Conservation (phyloP, 2,329 filamentous ascomycete genomes). For the Trichoderma simmonsii region DNA sequence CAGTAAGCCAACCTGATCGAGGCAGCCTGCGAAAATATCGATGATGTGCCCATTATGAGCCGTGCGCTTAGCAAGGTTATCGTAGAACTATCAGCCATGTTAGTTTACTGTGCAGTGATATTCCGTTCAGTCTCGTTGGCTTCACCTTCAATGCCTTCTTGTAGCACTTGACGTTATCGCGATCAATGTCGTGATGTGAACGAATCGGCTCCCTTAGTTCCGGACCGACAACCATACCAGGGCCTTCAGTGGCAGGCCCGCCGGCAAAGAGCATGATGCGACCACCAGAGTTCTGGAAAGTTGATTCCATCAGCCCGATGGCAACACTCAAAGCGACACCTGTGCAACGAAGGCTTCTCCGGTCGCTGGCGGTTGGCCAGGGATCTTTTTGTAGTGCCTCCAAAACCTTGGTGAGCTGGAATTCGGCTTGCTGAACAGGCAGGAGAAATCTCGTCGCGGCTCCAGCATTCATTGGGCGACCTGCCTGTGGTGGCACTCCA, state of each 20-base stretch:
- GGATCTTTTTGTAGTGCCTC: conserved; percentile 96
- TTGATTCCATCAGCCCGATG: conserved; percentile 85
- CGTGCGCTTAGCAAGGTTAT: conserved; percentile 86
- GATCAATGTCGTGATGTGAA: conserved; percentile 97
- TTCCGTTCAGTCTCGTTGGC: not conserved
- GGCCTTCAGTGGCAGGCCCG: conserved; percentile 91
- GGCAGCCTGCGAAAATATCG: conserved; percentile 94
- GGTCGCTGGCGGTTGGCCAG: conserved; percentile 94
- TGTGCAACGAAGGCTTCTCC: conserved; percentile 85
- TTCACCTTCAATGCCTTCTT: conserved; percentile 94
- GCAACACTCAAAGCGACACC: conserved; percentile 96
- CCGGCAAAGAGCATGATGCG: conserved; percentile 97
- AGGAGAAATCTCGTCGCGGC: conserved; percentile 87
- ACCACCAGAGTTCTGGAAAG: conserved; percentile 91
- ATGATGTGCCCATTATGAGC: conserved; percentile 97
- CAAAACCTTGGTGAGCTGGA: conserved; percentile 92
- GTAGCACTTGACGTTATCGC: conserved; percentile 99
- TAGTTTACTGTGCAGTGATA: not conserved
- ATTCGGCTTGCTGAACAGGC: conserved; percentile 92
- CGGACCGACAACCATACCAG: conserved; percentile 93
- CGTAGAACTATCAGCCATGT: conserved; percentile 70
- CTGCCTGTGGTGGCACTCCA: conserved; percentile 69
- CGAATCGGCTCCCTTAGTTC: conserved; percentile 95
- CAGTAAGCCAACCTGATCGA: conserved; percentile 93
- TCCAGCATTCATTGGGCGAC: conserved; percentile 71